Percentiles rank a stretch among this genome's conserved stretches.
Conservation (phyloP, 2,329 filamentous ascomycete species). For the Pseudocercospora fuligena region DNA sequence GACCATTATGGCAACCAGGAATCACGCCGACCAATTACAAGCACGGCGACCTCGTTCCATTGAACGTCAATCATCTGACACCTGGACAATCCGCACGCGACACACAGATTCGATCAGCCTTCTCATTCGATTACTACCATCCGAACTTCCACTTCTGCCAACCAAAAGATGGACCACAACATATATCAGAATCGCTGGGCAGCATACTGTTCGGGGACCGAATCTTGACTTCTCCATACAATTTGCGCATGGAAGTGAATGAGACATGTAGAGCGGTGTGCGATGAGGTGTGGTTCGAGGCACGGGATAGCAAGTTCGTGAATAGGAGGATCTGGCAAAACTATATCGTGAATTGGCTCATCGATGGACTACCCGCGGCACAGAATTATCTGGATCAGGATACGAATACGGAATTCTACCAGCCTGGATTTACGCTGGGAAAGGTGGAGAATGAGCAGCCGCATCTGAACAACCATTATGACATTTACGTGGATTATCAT, state of each 20-base stretch:
- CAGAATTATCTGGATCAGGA: constrained; percentile 78
- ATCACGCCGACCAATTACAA: constrained; percentile 94
- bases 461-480: constrained; percentile 90
- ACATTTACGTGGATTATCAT: constrained; percentile 93
- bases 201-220: constrained; percentile 97
- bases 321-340: constrained; percentile 81
- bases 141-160: constrained; percentile 85
- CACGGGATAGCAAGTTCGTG: constrained; percentile 74
- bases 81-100: constrained; percentile 79
- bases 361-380: constrained; percentile 91
- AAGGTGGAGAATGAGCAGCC: constrained; percentile 60
- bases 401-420: constrained; percentile 82
- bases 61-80: constrained; percentile 91
- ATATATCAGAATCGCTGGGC: constrained; percentile 85
- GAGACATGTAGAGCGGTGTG: constrained; percentile 87
- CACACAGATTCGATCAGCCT: constrained; percentile 83
- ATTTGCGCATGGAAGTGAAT: constrained; percentile 83
- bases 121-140: constrained; percentile 96
- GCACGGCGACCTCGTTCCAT: constrained; percentile 75
- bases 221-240: constrained; percentile 94
- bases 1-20: constrained; percentile 17
- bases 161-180: constrained; percentile 74
- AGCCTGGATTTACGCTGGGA: constrained; percentile 81
- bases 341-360: constrained; percentile 93
- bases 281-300: constrained; percentile 66